Base-by-base conservation (phyloP, 2,329 filamentous ascomycete genomes). In the Berkeleyomyces rouxiae region DNA sequence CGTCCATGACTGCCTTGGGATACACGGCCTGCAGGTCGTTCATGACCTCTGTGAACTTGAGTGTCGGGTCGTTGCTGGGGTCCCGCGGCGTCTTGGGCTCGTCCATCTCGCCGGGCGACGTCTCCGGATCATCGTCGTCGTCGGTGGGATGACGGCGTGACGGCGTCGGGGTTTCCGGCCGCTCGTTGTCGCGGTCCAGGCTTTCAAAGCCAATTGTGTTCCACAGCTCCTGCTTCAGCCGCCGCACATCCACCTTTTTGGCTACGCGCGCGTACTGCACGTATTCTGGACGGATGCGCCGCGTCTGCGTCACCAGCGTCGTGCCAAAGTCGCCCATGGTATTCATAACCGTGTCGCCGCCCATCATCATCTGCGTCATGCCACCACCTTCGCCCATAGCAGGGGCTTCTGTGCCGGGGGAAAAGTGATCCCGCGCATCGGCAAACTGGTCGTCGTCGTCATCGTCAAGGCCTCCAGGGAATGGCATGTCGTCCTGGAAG, bases 1-100 rank as follows among this genome's bases (percentile, higher is more conserved):
- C 93, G 65, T 87, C 84, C 83, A 99, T 88, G 65, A 84, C 83
- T 67, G 88, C 80, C 72, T 88, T 87, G 9, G 90, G 86, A 70
- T 99, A 99, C 6, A 96, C 90, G 3, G 79, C 75, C 71, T 95
- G 88, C 57, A 99, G 76, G 66, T 85, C 85, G 71, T 95, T 95
- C 84, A 99, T 95, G 65, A 99, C 85, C 23, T 86, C 78, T 0
- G 91, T 97, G 74, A 99, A 99, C 69, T 87, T 90, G 67, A 96
- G 79, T 3, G 74, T 75, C 7, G 74, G 78, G 72, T 81, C 79
- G n/a, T 61, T 61, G 40, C 57, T 59, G 5, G 58, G 58, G 11
- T 51, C 53, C 62, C 51, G 37, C 7, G 62, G 49, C 4, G 36
- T 42, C 16, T 59, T 51, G 43, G 78, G 74, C 58, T 73, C 70